Base-by-base conservation (phyloP, 345 rosid genomes). In the Corchorus capsularis region DNA sequence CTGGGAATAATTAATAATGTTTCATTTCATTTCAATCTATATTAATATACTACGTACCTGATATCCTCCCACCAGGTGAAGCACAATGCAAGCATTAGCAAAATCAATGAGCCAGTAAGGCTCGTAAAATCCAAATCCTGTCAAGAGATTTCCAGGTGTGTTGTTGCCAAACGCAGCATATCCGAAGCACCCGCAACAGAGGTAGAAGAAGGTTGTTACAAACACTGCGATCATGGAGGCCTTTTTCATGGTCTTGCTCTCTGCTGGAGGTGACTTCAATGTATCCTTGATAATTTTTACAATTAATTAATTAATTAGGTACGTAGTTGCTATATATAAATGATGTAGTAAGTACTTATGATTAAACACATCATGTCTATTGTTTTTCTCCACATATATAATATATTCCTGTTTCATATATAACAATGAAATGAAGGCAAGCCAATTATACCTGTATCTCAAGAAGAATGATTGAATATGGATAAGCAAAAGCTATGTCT, bases 401-500 rank as follows among this genome's bases (percentile, higher is more conserved):
- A 27, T 27, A 27, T 55, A 10, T 60, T 35, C 4, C 7, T 52
- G 49, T 59, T 60, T 56, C 37, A 13, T 6, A 8, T 57, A 8
- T 9, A 20, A n/a, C n/a, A 49, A 20, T 22, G 66, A 62, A 47
- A 32, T 43, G 63, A 71, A 35, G 53, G 22, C 39, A 47, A 27
- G 27, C 27, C 27, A 39, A 4, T 3, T 19, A 13, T 17, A 86
- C 95, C 92, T 91, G 92, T 61, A 91, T 91, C 75, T 91, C 93
- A 11, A 91, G 81, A 50, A 89, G 84, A 75, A 91, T 83, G 6
- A 86, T 59, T 11, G 93, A 46, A 76, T 86, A 89, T 1, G 93
- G 93, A 79, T 89, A 91, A 1, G 88, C 88, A 54, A 85, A 89
- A 53, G 89, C 95, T 79, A 91, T 84, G 80, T 91, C 88, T 1